Evolutionary conservation across 108 stramenopile species (phyloP).

Genomic region (Skeletonema tropicum): DNA sequence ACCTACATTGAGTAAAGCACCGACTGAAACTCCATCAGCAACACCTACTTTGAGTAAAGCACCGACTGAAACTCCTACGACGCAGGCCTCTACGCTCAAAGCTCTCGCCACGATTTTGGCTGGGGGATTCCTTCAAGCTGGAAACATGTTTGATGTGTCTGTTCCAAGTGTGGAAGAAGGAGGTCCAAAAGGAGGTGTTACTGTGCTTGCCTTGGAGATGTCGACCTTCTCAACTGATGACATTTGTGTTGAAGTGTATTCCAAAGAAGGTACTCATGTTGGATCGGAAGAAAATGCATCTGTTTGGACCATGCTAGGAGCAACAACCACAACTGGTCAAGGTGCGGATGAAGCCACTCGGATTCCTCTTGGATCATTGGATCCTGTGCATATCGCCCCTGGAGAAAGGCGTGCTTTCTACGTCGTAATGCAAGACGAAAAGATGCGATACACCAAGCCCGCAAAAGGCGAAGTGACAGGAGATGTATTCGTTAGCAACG

Average conservation of each 20-base stretch:
- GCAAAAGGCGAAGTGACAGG: conserved; percentile 27
- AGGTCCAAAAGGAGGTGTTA: conserved; percentile 39
- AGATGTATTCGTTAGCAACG: conserved; percentile 20
- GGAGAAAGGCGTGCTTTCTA: conserved; percentile 42
- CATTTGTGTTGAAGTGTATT: conserved; percentile 46
- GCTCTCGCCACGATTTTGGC: conserved; percentile 33
- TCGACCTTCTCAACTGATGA: conserved; percentile 34
- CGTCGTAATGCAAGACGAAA: conserved; percentile 17
- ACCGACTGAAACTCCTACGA: conserved; percentile 24
- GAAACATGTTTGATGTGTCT: conserved; percentile 43
- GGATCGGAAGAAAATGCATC: conserved; percentile 31
- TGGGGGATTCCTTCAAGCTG: conserved; percentile 40
- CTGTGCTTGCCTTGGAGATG: conserved; percentile 33
- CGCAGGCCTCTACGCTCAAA: conserved; percentile 18
- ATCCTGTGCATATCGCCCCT: conserved; percentile 28
- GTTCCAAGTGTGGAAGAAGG: conserved; percentile 42
- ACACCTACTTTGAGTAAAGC: conserved; percentile 9
- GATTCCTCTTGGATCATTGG: conserved; percentile 29
- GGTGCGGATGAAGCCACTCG: conserved; percentile 26
- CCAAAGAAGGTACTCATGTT: conserved; percentile 40
- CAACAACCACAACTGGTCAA: conserved; percentile 18
- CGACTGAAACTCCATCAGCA: conserved; percentile 20
- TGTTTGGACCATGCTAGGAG: conserved; percentile 32
- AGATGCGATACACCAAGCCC: conserved; percentile 42
- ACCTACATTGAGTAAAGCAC: conserved; percentile 8